phyloP scores from a whole-genome alignment of 78 protist species.

The Pigoraptor vietnamica region DNA sequence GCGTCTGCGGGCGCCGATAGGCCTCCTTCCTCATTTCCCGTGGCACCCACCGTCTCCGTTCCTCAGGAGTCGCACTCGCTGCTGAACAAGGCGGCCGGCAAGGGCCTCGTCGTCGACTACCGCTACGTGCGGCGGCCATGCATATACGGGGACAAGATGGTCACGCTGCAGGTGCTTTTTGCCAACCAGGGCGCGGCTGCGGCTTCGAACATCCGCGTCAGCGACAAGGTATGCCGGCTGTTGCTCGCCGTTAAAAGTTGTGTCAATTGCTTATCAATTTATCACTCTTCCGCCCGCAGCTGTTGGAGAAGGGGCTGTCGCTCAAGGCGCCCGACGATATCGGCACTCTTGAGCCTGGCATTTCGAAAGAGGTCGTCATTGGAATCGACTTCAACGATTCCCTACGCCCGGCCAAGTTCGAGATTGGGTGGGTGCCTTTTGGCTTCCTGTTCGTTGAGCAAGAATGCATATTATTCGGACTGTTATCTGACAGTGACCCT shows the following conservation, averaged over 20 bases:
- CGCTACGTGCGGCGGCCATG: not conserved
- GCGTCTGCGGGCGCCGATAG: not conserved
- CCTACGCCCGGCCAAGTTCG: not conserved
- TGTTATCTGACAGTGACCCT: too few relatives aligned
- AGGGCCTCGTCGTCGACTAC: not conserved
- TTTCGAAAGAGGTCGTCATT: not conserved
- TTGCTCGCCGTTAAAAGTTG: too few relatives aligned
- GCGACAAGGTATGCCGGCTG: not conserved
- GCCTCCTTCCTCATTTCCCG: not conserved
- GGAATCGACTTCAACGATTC: not conserved
- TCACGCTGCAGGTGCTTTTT: not conserved
- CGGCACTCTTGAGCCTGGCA: not conserved
- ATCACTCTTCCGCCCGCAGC: too few relatives aligned
- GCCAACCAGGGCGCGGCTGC: not conserved
- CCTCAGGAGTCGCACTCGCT: not conserved
- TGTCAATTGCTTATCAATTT: too few relatives aligned
- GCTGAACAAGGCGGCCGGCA: not conserved
- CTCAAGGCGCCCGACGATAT: not conserved
- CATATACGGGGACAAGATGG: not conserved
- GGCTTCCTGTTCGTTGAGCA: not conserved
- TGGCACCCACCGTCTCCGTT: not conserved
- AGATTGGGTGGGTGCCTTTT: not conserved
- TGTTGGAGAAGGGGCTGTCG: not conserved
- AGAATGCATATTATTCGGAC: too few relatives aligned
- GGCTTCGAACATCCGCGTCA: not conserved